These are phyloP conservation scores for Torulaspora franciscae DNA, from an alignment of 805 yeast species.

Conservation along the genomic window DNA sequence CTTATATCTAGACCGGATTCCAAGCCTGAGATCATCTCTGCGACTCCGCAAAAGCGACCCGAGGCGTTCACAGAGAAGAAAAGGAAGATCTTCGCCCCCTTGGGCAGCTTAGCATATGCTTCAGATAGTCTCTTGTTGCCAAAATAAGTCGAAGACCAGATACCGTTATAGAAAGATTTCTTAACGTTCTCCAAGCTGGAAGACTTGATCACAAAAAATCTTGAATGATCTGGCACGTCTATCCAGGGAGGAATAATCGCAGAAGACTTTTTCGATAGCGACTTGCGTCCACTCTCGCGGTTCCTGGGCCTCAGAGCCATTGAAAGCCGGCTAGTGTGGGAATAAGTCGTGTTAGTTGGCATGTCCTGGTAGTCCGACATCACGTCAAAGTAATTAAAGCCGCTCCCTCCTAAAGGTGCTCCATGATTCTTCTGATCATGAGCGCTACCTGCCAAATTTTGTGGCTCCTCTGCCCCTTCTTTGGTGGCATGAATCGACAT, in stretches of 20 bases:
- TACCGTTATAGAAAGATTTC: constrained; percentile 44
- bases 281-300: constrained; percentile 1
- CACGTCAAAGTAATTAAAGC: not conserved
- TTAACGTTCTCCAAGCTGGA: constrained; percentile 45
- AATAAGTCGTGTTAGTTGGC: not conserved
- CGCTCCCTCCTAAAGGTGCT: not conserved
- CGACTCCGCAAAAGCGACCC: constrained; percentile 55
- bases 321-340: constrained; percentile 1
- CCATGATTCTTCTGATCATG: not conserved
- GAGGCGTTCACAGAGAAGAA: constrained; percentile 56
- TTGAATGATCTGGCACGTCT: constrained; percentile 33
- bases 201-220: constrained; percentile 53
- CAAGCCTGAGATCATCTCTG: constrained; percentile 44
- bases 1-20: constrained; percentile 34
- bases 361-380: not conserved
- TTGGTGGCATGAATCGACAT: constrained; percentile 1
- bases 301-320: constrained; percentile 1
- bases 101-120: constrained; percentile 34
- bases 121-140: constrained; percentile 50
- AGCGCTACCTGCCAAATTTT: not conserved
- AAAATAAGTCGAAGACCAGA: constrained; percentile 57
- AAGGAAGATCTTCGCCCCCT: constrained; percentile 39
- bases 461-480: not conserved
- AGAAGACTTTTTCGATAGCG: constrained; percentile 1
- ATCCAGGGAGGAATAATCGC: constrained; percentile 28